These are phyloP conservation scores for Populus hybrid DNA, from an alignment of 441 rosid species.

Conservation along the genomic window DNA sequence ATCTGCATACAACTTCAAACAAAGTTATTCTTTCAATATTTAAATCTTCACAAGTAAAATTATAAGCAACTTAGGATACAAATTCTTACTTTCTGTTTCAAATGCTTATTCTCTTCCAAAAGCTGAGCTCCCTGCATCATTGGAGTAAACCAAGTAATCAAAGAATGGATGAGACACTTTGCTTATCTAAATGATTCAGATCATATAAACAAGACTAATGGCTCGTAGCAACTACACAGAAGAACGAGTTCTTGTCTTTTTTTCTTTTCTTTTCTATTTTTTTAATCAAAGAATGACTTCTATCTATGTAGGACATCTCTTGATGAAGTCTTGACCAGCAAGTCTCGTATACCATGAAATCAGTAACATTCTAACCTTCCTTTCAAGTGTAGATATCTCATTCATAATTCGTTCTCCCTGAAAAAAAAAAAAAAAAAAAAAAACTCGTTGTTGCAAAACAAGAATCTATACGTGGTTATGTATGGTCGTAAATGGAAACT, in stretches of 20 bases:
- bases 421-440: no score
- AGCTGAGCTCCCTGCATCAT: constrained; percentile 45
- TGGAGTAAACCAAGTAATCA: not conserved
- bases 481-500: not conserved
- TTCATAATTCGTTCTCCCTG: constrained; percentile 26
- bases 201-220: not conserved
- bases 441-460: not conserved
- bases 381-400: constrained; percentile 48
- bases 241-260: no score
- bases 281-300: not conserved
- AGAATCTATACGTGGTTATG: not conserved
- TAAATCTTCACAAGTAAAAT: not conserved
- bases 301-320: not conserved
- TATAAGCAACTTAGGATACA: not conserved
- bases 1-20: constrained; percentile 27
- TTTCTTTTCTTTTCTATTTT: no score
- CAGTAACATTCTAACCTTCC: constrained; percentile 35
- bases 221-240: not conserved
- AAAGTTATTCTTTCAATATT: not conserved
- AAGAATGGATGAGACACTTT: not conserved
- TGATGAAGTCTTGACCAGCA: not conserved
- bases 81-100: constrained; percentile 38
- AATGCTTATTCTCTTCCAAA: constrained; percentile 49
- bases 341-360: not conserved
- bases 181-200: not conserved